Base-by-base conservation (phyloP, 2,329 filamentous ascomycete genomes). In the Colletotrichum sp. region DNA sequence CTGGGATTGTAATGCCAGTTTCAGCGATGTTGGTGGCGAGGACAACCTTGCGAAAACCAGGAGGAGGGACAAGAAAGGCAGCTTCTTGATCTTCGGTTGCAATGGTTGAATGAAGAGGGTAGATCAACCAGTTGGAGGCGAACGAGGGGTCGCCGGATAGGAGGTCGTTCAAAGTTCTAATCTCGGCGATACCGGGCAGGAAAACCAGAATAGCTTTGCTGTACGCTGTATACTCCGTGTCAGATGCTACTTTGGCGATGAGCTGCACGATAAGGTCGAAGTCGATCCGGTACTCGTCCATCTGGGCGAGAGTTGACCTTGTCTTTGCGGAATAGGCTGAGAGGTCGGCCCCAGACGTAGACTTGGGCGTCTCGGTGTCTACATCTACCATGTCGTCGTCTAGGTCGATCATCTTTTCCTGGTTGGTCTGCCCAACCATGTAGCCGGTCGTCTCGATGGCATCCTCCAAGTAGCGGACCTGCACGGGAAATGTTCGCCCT, bases 11-110 rank as follows among this genome's bases (percentile, higher is more conserved):
- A 82, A 99, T 98, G 87, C 97, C 97, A 1, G 97, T 99, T 84
- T 99, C 97, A 6, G 97, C 97, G 83, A 99, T 99, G 82, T 99
- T 99, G 16, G 97, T 99, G 3, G 97, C 96, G 71, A 99, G 90
- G 3, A 99, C 96, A 78, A 99, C 97, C 86, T 99, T 99, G 77
- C 96, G 92, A 72, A 93, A 89, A 1, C 96, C 96, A 5, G 89
- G 90, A 1, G 96, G 95, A 8, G 97, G 97, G 1, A 98, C 86
- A 8, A 95, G 88, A 83, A 99, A 99, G 0, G 97, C 97, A 39
- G 94, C 93, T 84, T 99, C 96, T 83, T 99, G 97, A 77, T 99
- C 97, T 81, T 99, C 96, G 63, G 95, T 98, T 13, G 96, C 96
- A 79, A 99, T 98, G 0, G 95, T 95, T 0, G 97, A 99, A 83